Evolutionary conservation across 2,329 filamentous ascomycete species (phyloP).

Genomic region (Alternaria dauci): DNA sequence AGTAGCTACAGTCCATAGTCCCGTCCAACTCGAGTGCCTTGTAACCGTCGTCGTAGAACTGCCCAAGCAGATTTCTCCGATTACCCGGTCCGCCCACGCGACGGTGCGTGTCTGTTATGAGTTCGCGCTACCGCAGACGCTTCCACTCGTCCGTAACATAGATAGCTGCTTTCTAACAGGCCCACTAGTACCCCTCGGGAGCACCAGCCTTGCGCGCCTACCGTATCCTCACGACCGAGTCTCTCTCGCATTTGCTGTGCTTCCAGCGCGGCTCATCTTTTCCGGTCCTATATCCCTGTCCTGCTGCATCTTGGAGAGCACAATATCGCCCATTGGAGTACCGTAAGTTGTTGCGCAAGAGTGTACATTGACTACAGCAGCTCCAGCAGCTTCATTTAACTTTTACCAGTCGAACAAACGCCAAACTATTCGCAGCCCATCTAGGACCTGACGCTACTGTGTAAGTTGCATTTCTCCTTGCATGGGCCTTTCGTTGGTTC

Average conservation of each 20-base stretch:
- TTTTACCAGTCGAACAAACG: slow-evolving; percentile 11
- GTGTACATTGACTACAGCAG: slow-evolving; percentile 39
- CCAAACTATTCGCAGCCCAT: slow-evolving; percentile 23
- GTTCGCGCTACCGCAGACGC: slow-evolving; percentile 37
- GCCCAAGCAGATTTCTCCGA: slow-evolving; percentile 26
- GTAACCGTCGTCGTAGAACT: background rate
- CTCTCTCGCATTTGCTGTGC: slow-evolving; percentile 25
- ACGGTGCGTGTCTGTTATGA: slow-evolving; percentile 34
- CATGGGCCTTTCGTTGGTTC: slow-evolving; percentile 26
- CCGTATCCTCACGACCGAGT: slow-evolving; percentile 49
- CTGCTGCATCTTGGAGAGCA: slow-evolving; percentile 16
- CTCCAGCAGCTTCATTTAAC: slow-evolving; percentile 27
- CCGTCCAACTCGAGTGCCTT: slow-evolving; percentile 1
- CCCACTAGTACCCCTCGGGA: slow-evolving; percentile 44
- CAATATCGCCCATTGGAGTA: slow-evolving; percentile 18
- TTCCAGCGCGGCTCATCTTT: slow-evolving; percentile 37
- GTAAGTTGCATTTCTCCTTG: slow-evolving; percentile 42
- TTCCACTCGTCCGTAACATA: slow-evolving; percentile 52
- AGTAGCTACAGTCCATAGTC: slow-evolving; percentile 1
- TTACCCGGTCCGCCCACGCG: slow-evolving; percentile 40
- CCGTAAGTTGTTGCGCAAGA: slow-evolving; percentile 35
- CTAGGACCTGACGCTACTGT: slow-evolving; percentile 33
- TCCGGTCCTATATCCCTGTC: slow-evolving; percentile 37
- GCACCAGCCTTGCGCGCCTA: slow-evolving; percentile 27
- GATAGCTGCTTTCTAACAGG: slow-evolving; percentile 37